These are phyloP conservation scores for Austroboletus novae-zelandiae DNA, from an alignment of 1,284 basidiomycete species.

Conservation along the genomic window DNA sequence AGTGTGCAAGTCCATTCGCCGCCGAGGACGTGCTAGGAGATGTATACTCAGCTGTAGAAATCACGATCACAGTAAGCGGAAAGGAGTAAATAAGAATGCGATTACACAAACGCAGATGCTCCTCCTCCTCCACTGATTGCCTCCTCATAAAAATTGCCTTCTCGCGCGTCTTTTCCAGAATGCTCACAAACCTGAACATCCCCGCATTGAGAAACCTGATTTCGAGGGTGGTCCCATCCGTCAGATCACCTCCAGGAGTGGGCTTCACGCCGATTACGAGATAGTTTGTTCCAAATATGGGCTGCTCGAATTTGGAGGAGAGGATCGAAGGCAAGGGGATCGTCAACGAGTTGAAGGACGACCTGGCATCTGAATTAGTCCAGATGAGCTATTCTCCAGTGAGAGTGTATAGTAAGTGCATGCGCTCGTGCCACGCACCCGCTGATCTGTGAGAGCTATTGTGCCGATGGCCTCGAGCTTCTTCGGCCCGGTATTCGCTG, in stretches of 20 bases:
- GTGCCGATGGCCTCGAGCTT: constrained; percentile 59
- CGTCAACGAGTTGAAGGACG: constrained; percentile 49
- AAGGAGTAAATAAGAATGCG: neutral
- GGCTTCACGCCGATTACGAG: constrained; percentile 65
- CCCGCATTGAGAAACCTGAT: constrained; percentile 64
- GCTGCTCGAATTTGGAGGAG: constrained; percentile 71
- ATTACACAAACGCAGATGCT: constrained; percentile 60
- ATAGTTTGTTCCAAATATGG: constrained; percentile 67
- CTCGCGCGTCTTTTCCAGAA: constrained; percentile 73
- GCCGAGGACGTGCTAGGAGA: constrained; percentile 45
- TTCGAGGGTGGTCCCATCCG: constrained; percentile 60
- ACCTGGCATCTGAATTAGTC: constrained; percentile 37
- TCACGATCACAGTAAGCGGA: constrained; percentile 4
- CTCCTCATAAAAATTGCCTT: constrained; percentile 71
- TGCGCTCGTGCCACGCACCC: constrained; percentile 45
- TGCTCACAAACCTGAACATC: constrained; percentile 69
- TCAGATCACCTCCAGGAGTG: constrained; percentile 60
- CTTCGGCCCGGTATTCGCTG: constrained; percentile 51
- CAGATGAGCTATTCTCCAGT: constrained; percentile 58
- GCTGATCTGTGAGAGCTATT: constrained; percentile 65
- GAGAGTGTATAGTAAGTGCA: neutral
- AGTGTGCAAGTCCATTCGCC: constrained; percentile 32
- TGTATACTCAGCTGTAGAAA: constrained; percentile 53
- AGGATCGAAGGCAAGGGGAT: constrained; percentile 64
- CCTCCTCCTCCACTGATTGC: constrained; percentile 53